Conservation (phyloP, 768 basidiomycete species). For the Panaeolus papilionaceus region DNA sequence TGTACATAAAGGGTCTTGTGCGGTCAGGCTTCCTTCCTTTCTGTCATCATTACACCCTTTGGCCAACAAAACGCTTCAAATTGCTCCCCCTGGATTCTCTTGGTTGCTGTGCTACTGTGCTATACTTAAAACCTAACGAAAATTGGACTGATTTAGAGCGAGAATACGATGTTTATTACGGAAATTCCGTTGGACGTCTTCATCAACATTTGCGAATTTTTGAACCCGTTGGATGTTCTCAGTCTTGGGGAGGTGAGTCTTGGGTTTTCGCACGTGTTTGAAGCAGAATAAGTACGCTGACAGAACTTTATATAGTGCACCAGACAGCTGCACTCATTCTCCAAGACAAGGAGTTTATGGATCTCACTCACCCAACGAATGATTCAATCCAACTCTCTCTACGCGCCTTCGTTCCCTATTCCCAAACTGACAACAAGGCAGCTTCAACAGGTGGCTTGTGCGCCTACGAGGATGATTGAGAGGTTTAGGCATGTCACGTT, state of each 20-base stretch:
- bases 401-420: conserved; percentile 5
- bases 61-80: not conserved
- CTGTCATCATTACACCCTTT: not conserved
- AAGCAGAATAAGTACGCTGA: not conserved
- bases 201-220: conserved; percentile 3
- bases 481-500: not conserved
- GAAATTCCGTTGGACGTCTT: conserved; percentile 1
- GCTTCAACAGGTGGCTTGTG: not conserved
- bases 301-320: not conserved
- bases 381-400: not conserved
- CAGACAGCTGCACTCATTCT: not conserved
- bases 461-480: conserved; percentile 3
- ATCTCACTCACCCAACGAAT: conserved; percentile 1
- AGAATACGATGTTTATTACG: not conserved
- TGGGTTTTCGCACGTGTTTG: not conserved
- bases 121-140: not conserved
- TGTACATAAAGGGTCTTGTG: not conserved
- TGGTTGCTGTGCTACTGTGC: not conserved
- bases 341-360: not conserved
- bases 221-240: conserved; percentile 3
- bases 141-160: too few species aligned
- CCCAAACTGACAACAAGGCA: not conserved
- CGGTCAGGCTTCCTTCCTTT: not conserved
- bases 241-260: conserved; percentile 1
- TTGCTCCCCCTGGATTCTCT: not conserved